These are phyloP conservation scores for Moelleriella libera DNA, from an alignment of 2,329 filamentous ascomycete genomes.

Conservation along the genomic window DNA sequence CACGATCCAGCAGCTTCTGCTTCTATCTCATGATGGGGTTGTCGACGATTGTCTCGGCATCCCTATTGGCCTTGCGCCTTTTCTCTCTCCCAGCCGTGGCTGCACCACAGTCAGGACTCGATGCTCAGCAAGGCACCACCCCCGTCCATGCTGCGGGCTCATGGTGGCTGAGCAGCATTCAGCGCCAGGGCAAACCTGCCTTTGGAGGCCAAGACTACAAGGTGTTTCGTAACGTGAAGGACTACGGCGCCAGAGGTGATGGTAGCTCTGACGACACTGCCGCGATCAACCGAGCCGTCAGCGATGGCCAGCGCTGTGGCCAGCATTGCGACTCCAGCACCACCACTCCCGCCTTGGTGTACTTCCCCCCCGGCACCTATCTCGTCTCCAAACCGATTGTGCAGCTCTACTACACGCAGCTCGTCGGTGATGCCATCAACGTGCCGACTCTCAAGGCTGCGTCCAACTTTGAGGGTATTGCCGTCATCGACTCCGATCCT, in stretches of 20 bases:
- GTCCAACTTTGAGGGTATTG: constrained; percentile 66
- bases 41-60: constrained; percentile 24
- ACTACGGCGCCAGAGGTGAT: constrained; percentile 59
- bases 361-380: constrained; percentile 85
- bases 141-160: constrained; percentile 19
- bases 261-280: constrained; percentile 66
- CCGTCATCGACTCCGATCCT: constrained; percentile 77
- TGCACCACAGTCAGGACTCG: constrained; percentile 14
- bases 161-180: constrained; percentile 62
- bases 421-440: constrained; percentile 65
- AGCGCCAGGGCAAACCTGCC: constrained; percentile 53
- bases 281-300: constrained; percentile 76
- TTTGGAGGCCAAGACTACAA: constrained; percentile 46
- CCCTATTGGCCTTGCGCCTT: constrained; percentile 28
- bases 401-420: constrained; percentile 86
- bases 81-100: constrained; percentile 19
- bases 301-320: constrained; percentile 67
- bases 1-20: constrained; percentile 11
- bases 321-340: constrained; percentile 72
- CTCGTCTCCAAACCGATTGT: constrained; percentile 65
- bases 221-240: constrained; percentile 63
- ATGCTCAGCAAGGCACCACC: constrained; percentile 4
- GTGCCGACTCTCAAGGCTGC: constrained; percentile 64
- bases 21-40: constrained; percentile 28
- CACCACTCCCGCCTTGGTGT: constrained; percentile 71